These are phyloP conservation scores for Crotalaria pallida DNA, from an alignment of 306 rosid genomes.

Conservation along the genomic window DNA sequence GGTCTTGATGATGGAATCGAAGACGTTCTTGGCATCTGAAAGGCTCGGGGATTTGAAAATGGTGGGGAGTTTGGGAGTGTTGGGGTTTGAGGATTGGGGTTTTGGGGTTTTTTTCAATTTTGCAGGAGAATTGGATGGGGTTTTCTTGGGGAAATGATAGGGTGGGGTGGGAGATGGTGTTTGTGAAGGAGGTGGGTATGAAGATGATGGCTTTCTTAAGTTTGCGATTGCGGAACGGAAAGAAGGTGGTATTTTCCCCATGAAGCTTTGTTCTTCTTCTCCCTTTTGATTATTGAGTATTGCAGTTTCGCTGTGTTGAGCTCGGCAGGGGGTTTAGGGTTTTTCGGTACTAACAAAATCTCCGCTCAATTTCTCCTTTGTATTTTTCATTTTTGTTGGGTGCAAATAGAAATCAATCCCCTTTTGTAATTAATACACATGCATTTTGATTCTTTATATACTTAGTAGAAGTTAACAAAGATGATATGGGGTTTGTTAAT, in stretches of 20 bases:
- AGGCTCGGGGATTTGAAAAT: conserved; percentile 61
- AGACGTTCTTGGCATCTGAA: conserved; percentile 54
- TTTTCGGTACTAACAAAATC: background rate
- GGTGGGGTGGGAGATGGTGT: conserved; percentile 24
- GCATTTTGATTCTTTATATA: too few relatives aligned
- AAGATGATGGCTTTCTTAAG: conserved; percentile 32
- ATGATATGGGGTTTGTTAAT: too few relatives aligned
- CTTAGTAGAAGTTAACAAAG: too few relatives aligned
- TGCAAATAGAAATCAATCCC: too few relatives aligned
- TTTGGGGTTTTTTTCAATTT: conserved; percentile 6
- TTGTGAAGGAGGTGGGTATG: conserved; percentile 19
- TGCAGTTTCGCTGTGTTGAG: background rate
- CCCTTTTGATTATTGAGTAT: conserved; percentile 12
- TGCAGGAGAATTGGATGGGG: conserved; percentile 13
- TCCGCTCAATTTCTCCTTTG: background rate
- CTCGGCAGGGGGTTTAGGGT: background rate
- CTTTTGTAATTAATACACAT: too few relatives aligned
- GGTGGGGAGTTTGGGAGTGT: background rate
- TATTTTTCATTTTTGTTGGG: too few relatives aligned
- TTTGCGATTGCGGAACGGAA: conserved; percentile 52
- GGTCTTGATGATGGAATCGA: conserved; percentile 41
- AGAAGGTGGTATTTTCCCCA: conserved; percentile 73
- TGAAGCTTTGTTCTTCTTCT: background rate
- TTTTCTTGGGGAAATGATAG: conserved; percentile 25
- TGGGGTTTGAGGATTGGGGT: background rate